A percentile compares a stretch with the other conserved stretches of the same genome.
phyloP scores from a whole-genome alignment of 2,329 filamentous ascomycete genomes.

The Colletotrichum zoysiae region DNA sequence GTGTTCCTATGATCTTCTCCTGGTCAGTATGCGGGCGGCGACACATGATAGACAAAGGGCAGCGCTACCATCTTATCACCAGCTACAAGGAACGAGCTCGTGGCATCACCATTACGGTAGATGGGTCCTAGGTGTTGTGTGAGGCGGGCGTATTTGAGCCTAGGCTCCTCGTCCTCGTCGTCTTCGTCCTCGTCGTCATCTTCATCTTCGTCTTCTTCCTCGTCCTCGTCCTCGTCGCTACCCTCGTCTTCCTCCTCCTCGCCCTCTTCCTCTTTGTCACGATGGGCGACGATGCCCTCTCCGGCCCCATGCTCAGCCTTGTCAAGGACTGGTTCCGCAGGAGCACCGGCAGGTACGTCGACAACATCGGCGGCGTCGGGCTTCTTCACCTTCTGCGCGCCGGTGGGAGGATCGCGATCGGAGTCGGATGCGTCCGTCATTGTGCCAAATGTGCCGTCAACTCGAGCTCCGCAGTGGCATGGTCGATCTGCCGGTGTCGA shows the following conservation, averaged over 20 bases:
- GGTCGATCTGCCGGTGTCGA: constrained; percentile 15
- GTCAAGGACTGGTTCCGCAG: constrained; percentile 28
- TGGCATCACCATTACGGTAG: constrained; percentile 95
- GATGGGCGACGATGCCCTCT: constrained; percentile 44
- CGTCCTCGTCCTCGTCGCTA: constrained; percentile 49
- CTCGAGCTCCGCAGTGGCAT: constrained; percentile 26
- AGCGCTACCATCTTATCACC: constrained; percentile 92
- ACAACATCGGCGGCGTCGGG: constrained; percentile 16
- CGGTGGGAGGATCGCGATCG: constrained; percentile 25
- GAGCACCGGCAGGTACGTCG: constrained; percentile 2
- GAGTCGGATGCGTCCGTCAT: constrained; percentile 55
- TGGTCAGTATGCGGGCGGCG: constrained; percentile 45
- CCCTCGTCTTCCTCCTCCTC: constrained; percentile 37
- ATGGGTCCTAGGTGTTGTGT: constrained; percentile 83
- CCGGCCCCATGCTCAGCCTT: constrained; percentile 42
- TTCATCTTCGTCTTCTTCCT: constrained; percentile 66
- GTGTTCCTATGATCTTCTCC: constrained; percentile 85
- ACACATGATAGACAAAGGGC: constrained; percentile 3
- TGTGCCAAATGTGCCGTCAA: constrained; percentile 47
- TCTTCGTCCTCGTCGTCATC: constrained; percentile 80
- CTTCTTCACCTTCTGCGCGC: constrained; percentile 39
- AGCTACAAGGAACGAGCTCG: constrained; percentile 88
- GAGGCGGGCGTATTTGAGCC: constrained; percentile 90
- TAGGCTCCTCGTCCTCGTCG: constrained; percentile 92
- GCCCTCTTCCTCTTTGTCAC: constrained; percentile 40